A percentile compares a stretch with the other conserved stretches of the same genome.
Conservation (phyloP, 2,329 filamentous ascomycete genomes). For the Lasiodiplodia gonubiensis region DNA sequence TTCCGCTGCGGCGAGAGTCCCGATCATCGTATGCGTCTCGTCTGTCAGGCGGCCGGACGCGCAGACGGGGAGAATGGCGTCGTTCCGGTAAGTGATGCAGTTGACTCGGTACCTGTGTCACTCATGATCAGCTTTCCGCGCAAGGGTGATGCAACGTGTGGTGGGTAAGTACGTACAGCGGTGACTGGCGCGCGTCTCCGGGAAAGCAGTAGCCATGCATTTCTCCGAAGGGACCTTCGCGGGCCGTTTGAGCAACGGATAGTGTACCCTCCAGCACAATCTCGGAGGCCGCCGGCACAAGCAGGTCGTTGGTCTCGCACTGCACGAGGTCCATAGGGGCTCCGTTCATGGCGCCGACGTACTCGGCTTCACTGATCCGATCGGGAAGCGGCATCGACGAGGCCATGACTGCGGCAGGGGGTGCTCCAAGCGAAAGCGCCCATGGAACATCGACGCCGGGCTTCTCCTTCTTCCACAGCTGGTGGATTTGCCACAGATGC, state of each 20-base stretch:
- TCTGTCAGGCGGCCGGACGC: conserved; percentile 52
- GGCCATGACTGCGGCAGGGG: conserved; percentile 57
- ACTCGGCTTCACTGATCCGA: conserved; percentile 56
- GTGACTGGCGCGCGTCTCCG: conserved; percentile 39
- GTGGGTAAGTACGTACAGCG: no score
- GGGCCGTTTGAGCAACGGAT: conserved; percentile 50
- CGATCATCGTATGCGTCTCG: conserved; percentile 53
- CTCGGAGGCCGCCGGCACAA: conserved; percentile 57
- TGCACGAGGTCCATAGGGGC: conserved; percentile 56
- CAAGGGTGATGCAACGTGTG: conserved; percentile 32
- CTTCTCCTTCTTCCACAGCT: conserved; percentile 52
- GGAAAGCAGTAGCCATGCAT: conserved; percentile 51
- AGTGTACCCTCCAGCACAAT: conserved; percentile 59
- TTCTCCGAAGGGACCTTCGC: conserved; percentile 59
- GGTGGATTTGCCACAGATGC: conserved; percentile 54
- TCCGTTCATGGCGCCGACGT: conserved; percentile 56
- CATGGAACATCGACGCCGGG: conserved; percentile 54
- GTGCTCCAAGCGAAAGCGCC: conserved; percentile 56
- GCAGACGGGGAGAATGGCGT: conserved; percentile 57
- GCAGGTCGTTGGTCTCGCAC: conserved; percentile 58
- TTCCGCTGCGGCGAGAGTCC: conserved; percentile 52
- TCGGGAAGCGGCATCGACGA: conserved; percentile 44
- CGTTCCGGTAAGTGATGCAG: conserved; percentile 55
- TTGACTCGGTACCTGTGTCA: conserved; percentile 44
- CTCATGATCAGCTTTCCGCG: no score